Evolutionary conservation across 352 stramenopile genomes (phyloP).

Genomic region (Phytophthora pluvialis): DNA sequence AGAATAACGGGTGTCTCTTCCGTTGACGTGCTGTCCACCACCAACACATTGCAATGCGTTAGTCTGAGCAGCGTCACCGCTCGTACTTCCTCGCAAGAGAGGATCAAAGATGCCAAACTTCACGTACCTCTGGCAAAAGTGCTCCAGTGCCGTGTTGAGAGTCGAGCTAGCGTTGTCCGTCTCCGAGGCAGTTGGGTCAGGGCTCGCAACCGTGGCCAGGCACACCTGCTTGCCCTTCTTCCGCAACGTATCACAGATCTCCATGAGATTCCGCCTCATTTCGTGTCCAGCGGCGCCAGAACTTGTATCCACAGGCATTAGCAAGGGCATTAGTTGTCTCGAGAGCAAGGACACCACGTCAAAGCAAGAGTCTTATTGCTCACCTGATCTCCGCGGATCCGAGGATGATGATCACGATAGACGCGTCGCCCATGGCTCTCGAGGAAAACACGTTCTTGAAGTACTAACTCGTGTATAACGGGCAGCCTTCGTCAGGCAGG

Average conservation of each 20-base stretch:
- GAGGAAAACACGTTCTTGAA: constrained; percentile 76
- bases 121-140: constrained; percentile 76
- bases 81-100: neutral
- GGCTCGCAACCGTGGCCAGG: constrained; percentile 63
- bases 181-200: constrained; percentile 44
- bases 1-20: constrained; percentile 73
- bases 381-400: constrained; percentile 75
- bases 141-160: constrained; percentile 72
- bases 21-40: constrained; percentile 54
- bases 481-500: constrained; percentile 7
- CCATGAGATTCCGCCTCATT: constrained; percentile 68
- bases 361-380: neutral
- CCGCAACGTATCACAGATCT: constrained; percentile 77
- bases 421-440: constrained; percentile 61
- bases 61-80: neutral
- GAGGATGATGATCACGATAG: constrained; percentile 82
- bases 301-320: constrained; percentile 31
- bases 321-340: constrained; percentile 4
- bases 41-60: constrained; percentile 17
- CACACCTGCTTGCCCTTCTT: constrained; percentile 88
- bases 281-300: constrained; percentile 30
- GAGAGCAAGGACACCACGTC: neutral
- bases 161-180: constrained; percentile 37
- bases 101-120: constrained; percentile 1
- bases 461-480: constrained; percentile 46